Evolutionary conservation across 108 stramenopile genomes (phyloP), one percentile per base, ranked within the genome.

Genomic region (Skeletonema costatum): DNA sequence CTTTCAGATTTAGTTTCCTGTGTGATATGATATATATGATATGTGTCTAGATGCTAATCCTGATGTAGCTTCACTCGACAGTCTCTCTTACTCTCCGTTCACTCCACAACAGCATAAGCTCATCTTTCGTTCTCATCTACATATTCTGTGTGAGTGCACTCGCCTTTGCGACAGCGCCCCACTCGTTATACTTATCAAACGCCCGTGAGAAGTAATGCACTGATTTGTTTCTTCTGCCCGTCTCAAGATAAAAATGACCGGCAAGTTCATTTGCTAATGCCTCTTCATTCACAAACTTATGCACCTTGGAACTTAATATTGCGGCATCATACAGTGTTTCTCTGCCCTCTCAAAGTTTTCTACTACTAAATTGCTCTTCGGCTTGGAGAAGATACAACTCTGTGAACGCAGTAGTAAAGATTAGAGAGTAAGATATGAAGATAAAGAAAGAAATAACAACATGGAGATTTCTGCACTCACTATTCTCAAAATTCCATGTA

Each of bases 81-180:
- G 36, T 36, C 36, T 36, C 1, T 36, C 36, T 36, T 8, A 5
- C 6, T 6, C 8, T 8, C 0, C 36, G 5, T 36, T 25, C 25
- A 25, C 25, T 25, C 25, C 25, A 25, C 36, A 36, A 5, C 25
- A 36, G 36, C 36, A 36, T 6, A 0, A 36, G 36, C n/a, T n/a
- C n/a, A n/a, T n/a, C n/a, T n/a, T n/a, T n/a, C n/a, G n/a, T n/a
- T n/a, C n/a, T n/a, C n/a, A n/a, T n/a, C n/a, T n/a, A 36, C 0
- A 36, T 36, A 36, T 36, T 36, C 36, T n/a, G n/a, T 8, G 36
- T 6, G 4, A 36, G 36, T 6, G 36, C 0, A 36, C 8, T 59
- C 6, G 60, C 63, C 51, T 73, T 64, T 25, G 63, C 35, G 6
- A 51, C 50, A n/a, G 73, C 73, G 16, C 73, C 73, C 73, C 73